Conservation (phyloP, 352 stramenopile species). For the Globisporangium nodosum region DNA sequence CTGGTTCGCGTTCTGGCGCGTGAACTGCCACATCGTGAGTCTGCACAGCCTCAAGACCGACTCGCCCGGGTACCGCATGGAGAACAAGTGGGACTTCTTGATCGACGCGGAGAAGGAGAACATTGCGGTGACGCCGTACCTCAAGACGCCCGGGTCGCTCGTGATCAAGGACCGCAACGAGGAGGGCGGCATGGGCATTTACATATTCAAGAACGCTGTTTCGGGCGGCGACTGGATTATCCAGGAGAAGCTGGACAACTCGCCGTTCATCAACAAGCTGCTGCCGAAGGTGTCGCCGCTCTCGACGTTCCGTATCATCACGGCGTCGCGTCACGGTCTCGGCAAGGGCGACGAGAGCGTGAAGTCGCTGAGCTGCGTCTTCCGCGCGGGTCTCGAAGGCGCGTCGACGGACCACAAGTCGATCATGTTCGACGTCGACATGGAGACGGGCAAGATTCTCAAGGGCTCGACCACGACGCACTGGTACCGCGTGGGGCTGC, state of each 20-base stretch:
- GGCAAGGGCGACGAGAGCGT: constrained; percentile 48
- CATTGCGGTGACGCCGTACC: constrained; percentile 93
- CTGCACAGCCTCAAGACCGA: constrained; percentile 93
- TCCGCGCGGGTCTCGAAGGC: constrained; percentile 55
- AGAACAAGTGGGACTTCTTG: constrained; percentile 99
- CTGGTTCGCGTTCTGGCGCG: constrained; percentile 97
- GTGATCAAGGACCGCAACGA: constrained; percentile 98
- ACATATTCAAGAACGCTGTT: constrained; percentile 97
- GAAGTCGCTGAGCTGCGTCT: constrained; percentile 79
- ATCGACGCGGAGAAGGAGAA: constrained; percentile 84
- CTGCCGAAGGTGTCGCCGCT: constrained; percentile 92
- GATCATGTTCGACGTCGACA: constrained; percentile 98
- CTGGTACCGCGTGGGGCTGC: constrained; percentile 90
- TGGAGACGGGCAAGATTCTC: constrained; percentile 89
- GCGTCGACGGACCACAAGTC: constrained; percentile 96
- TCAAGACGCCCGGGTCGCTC: constrained; percentile 86
- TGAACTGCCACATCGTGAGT: constrained; percentile 95
- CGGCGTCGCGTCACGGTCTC: constrained; percentile 78
- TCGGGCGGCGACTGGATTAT: constrained; percentile 95
- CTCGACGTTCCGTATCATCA: constrained; percentile 98
- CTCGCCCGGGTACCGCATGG: constrained; percentile 91
- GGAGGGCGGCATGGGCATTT: constrained; percentile 96
- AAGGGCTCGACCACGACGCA: constrained; percentile 96
- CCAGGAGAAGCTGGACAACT: constrained; percentile 95
- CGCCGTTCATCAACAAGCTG: constrained; percentile 87